A percentile compares a stretch with the other conserved stretches of the same genome.
phyloP scores from a whole-genome alignment of 768 basidiomycete genomes.

The Ramaria sp. region DNA sequence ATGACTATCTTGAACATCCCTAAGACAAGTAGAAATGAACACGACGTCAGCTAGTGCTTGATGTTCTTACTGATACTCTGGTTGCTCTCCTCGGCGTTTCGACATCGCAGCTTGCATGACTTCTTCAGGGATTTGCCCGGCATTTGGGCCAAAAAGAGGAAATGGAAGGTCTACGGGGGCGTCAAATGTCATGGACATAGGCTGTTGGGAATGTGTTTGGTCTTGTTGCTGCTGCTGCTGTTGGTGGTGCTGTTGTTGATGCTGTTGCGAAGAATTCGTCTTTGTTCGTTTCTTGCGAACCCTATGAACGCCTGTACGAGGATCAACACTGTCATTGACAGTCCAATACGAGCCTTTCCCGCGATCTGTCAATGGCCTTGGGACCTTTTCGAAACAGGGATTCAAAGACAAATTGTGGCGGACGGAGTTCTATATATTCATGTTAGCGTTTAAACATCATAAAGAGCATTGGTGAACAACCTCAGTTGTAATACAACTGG shows the following conservation, averaged over 20 bases:
- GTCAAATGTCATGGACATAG: constrained; percentile 7
- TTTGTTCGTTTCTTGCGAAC: constrained; percentile 69
- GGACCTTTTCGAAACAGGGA: constrained; percentile 85
- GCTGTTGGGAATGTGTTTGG: neutral
- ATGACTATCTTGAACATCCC: constrained; percentile 2
- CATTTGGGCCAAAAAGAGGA: constrained; percentile 4
- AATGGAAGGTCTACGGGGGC: constrained; percentile 6
- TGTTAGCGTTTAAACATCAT: constrained; percentile 11
- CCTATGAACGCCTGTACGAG: constrained; percentile 80
- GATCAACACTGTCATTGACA: constrained; percentile 82
- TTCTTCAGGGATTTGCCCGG: neutral
- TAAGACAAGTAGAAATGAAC: neutral
- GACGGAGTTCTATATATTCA: constrained; percentile 61
- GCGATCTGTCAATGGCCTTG: constrained; percentile 82
- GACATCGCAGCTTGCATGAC: constrained; percentile 3
- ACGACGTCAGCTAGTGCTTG: neutral
- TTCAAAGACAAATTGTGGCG: constrained; percentile 86
- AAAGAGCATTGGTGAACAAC: too few species aligned
- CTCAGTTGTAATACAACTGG: neutral
- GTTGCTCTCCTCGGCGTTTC: neutral
- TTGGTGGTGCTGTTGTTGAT: constrained; percentile 24
- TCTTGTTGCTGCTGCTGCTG: neutral
- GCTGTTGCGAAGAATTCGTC: constrained; percentile 39
- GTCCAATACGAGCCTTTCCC: constrained; percentile 92
- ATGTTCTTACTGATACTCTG: neutral